Conservation (phyloP, 1,284 basidiomycete genomes). For the Pyrrhoderma noxium region DNA sequence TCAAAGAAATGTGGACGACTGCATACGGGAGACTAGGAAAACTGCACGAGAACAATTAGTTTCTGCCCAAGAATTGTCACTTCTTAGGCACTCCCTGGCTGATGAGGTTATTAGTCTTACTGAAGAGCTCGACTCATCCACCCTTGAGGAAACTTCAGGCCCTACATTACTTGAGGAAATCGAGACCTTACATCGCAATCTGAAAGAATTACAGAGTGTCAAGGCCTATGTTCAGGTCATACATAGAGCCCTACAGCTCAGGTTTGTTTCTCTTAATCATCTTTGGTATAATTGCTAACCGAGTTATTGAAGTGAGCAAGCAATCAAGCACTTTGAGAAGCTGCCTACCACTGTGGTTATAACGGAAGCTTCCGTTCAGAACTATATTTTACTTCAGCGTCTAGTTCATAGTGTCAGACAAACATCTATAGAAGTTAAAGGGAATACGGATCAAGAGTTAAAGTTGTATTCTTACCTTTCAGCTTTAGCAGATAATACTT, state of each 20-base stretch:
- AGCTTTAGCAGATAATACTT: constrained; percentile 57
- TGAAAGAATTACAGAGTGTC: constrained; percentile 70
- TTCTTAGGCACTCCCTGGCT: constrained; percentile 68
- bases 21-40: constrained; percentile 39
- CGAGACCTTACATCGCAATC: constrained; percentile 61
- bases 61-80: constrained; percentile 63
- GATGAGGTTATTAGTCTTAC: constrained; percentile 69
- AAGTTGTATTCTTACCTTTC: constrained; percentile 54
- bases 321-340: constrained; percentile 39
- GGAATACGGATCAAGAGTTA: constrained; percentile 38
- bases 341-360: constrained; percentile 33
- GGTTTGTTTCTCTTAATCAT: constrained; percentile 43
- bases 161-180: constrained; percentile 74
- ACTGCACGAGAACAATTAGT: constrained; percentile 41
- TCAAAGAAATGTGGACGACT: constrained; percentile 35
- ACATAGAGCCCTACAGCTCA: constrained; percentile 61
- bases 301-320: constrained; percentile 42
- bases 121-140: constrained; percentile 53
- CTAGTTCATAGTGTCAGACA: constrained; percentile 46
- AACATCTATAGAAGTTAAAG: constrained; percentile 40
- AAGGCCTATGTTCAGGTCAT: constrained; percentile 71
- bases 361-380: constrained; percentile 40
- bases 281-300: background rate
- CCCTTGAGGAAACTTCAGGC: constrained; percentile 24
- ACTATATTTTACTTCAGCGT: constrained; percentile 53